A percentile compares a stretch with the other conserved stretches of the same genome.
Conservation (phyloP, 2,329 filamentous ascomycete genomes). For the Alternaria infectoria region DNA sequence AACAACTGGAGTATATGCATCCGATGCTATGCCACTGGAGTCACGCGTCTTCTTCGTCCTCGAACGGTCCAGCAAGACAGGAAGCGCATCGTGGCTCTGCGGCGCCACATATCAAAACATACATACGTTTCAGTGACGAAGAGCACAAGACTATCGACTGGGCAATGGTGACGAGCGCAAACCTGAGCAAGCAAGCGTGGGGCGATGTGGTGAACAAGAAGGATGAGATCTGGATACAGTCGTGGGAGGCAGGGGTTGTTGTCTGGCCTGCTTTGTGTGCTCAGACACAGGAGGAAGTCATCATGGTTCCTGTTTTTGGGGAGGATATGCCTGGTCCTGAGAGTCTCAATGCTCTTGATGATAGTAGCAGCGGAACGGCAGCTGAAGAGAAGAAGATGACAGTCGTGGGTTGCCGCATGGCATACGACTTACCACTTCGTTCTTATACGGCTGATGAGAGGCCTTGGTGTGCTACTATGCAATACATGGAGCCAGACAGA, state of each 20-base stretch:
- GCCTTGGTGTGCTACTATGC: slow-evolving; percentile 76
- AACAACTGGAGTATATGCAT: slow-evolving; percentile 74
- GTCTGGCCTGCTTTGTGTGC: slow-evolving; percentile 72
- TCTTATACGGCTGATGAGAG: slow-evolving; percentile 67
- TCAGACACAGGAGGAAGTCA: slow-evolving; percentile 24
- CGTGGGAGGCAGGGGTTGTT: slow-evolving; percentile 83
- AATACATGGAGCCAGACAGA: slow-evolving; percentile 68
- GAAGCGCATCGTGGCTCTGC: slow-evolving; percentile 59
- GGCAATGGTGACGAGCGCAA: slow-evolving; percentile 90
- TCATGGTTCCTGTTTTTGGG: slow-evolving; percentile 74
- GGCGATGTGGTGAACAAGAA: slow-evolving; percentile 66
- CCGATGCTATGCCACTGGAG: slow-evolving; percentile 80
- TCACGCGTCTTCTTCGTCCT: not conserved
- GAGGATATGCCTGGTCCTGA: slow-evolving; percentile 59
- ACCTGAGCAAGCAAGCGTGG: slow-evolving; percentile 89
- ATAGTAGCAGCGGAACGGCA: slow-evolving; percentile 10
- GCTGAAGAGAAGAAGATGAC: slow-evolving; percentile 1
- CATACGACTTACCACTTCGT: slow-evolving; percentile 79
- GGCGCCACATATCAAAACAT: slow-evolving; percentile 90
- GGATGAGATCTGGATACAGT: slow-evolving; percentile 72
- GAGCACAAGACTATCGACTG: slow-evolving; percentile 69
- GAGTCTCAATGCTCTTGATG: slow-evolving; percentile 21
- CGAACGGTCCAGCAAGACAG: not conserved
- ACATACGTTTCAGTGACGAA: slow-evolving; percentile 67
- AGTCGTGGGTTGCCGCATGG: slow-evolving; percentile 75